phyloP scores from a whole-genome alignment of 768 basidiomycete species.

The Termitomyces sp. region DNA sequence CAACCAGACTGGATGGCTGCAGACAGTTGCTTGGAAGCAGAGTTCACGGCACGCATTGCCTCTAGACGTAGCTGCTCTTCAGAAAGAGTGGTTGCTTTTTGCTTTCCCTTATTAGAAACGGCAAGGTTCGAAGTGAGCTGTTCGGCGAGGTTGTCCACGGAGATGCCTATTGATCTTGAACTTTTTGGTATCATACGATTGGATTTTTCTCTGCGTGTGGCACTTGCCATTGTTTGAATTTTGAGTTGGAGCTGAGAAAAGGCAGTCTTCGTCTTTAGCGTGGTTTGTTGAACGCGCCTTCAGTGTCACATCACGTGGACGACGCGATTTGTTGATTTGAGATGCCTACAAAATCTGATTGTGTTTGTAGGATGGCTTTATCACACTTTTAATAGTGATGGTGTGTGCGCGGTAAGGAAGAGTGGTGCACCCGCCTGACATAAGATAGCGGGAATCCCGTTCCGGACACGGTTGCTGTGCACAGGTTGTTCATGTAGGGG shows the following conservation, averaged over 20 bases:
- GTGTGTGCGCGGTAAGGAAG: too few relatives aligned
- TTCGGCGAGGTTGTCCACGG: conserved; percentile 23
- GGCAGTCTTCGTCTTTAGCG: background rate
- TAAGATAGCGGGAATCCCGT: too few relatives aligned
- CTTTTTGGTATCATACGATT: background rate
- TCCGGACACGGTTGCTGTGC: too few relatives aligned
- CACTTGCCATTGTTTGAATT: background rate
- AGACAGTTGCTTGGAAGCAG: conserved; percentile 53
- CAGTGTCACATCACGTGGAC: background rate
- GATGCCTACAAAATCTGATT: too few relatives aligned
- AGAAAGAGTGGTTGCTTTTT: conserved; percentile 16
- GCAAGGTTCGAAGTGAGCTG: conserved; percentile 21
- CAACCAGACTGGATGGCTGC: conserved; percentile 49
- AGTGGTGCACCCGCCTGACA: too few relatives aligned
- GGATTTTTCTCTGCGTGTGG: background rate
- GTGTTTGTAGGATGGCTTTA: too few relatives aligned
- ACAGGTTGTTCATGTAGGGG: too few relatives aligned
- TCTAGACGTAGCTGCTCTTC: conserved; percentile 31
- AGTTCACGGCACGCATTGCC: conserved; percentile 63
- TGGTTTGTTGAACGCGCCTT: background rate
- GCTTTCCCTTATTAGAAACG: conserved; percentile 25
- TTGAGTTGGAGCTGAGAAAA: background rate
- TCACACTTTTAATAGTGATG: too few relatives aligned
- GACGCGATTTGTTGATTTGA: background rate
- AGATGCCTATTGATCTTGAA: background rate